Evolutionary conservation across 148 eudicot species (phyloP).

Genomic region (Cornus florida): DNA sequence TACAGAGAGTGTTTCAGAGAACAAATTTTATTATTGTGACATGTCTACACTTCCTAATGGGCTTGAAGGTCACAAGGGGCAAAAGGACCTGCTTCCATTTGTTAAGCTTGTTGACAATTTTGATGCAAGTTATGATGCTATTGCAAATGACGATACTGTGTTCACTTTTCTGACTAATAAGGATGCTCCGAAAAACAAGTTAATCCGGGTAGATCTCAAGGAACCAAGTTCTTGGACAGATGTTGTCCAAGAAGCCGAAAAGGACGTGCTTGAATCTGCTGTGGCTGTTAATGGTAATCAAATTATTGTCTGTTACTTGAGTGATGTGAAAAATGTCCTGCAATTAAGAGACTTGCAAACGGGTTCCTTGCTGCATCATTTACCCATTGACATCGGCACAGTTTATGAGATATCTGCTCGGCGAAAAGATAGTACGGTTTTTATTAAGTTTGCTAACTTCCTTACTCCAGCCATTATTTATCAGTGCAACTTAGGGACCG

Average conservation of each 20-base stretch:
- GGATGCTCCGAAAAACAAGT: conserved; percentile 86
- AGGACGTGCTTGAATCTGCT: conserved; percentile 88
- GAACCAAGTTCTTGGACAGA: conserved; percentile 74
- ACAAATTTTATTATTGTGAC: conserved; percentile 81
- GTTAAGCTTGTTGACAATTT: conserved; percentile 79
- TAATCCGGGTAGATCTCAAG: conserved; percentile 79
- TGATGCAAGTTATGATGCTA: conserved; percentile 64
- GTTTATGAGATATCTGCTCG: conserved; percentile 67
- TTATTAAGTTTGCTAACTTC: conserved; percentile 79
- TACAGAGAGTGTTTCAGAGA: conserved; percentile 61
- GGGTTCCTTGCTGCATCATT: conserved; percentile 59
- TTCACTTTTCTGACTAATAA: conserved; percentile 90
- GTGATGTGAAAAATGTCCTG: conserved; percentile 78
- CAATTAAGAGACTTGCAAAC: conserved; percentile 78
- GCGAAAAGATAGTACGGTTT: conserved; percentile 60
- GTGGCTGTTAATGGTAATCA: conserved; percentile 65
- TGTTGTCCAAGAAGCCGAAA: conserved; percentile 66
- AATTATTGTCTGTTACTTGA: conserved; percentile 73
- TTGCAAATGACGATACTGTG: conserved; percentile 79
- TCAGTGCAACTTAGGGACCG: conserved; percentile 56
- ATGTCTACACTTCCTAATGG: conserved; percentile 60
- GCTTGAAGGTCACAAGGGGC: conserved; percentile 64
- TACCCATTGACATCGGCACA: conserved; percentile 90
- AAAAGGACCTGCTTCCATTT: conserved; percentile 70
- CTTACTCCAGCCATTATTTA: conserved; percentile 83